phyloP scores from a whole-genome alignment of 768 basidiomycete species.

The Pleurotus tuoliensis region DNA sequence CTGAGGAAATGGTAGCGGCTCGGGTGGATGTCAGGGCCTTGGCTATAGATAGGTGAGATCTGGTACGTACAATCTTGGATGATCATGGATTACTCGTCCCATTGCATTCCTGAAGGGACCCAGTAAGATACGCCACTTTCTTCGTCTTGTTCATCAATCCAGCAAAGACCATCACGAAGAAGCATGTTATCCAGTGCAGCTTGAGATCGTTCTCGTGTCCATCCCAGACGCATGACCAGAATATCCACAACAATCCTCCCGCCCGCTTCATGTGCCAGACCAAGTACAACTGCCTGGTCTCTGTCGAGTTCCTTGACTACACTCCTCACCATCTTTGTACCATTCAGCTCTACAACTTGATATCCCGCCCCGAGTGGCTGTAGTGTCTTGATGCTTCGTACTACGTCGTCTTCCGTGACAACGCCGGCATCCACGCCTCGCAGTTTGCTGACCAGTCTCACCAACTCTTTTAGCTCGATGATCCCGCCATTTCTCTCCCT shows the following conservation, averaged over 20 bases:
- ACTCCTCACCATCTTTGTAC: conserved; percentile 78
- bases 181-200: conserved; percentile 88
- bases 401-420: conserved; percentile 83
- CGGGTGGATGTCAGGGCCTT: neutral
- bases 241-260: conserved; percentile 68
- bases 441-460: conserved; percentile 73
- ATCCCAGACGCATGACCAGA: conserved; percentile 60
- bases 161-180: conserved; percentile 85
- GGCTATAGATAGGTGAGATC: no score
- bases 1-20: neutral
- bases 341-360: conserved; percentile 72
- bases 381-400: conserved; percentile 80
- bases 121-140: conserved; percentile 68
- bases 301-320: conserved; percentile 89
- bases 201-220: conserved; percentile 74
- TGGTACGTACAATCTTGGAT: conserved; percentile 5
- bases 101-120: conserved; percentile 85
- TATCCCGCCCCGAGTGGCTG: conserved; percentile 92
- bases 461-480: conserved; percentile 83
- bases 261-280: conserved; percentile 62
- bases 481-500: conserved; percentile 89
- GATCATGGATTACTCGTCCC: conserved; percentile 52
- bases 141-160: conserved; percentile 90
- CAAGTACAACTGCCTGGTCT: conserved; percentile 82
- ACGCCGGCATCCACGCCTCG: conserved; percentile 64